A percentile compares a stretch with the other conserved stretches of the same genome.
These are phyloP conservation scores for Pythium grandisporangium DNA, from an alignment of 352 stramenopile species.

Conservation along the genomic window DNA sequence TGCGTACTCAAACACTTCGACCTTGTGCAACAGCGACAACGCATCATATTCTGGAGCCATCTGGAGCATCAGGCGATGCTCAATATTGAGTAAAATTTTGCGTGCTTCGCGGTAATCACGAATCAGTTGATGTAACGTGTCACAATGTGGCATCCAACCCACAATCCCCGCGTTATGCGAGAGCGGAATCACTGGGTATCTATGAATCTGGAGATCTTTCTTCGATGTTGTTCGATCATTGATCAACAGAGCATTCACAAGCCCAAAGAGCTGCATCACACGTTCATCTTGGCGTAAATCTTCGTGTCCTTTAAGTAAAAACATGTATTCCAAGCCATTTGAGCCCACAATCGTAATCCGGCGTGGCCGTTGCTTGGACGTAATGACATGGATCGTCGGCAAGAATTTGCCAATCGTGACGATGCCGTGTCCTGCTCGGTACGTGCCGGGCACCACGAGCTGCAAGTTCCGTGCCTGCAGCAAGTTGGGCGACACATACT, in stretches of 20 bases:
- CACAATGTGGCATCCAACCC: slow-evolving; percentile 97
- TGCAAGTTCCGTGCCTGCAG: slow-evolving; percentile 89
- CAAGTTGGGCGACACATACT: slow-evolving; percentile 93
- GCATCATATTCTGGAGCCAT: slow-evolving; percentile 94
- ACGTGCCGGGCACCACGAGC: slow-evolving; percentile 93
- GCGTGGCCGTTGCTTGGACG: slow-evolving; percentile 96
- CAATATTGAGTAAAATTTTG: slow-evolving; percentile 91
- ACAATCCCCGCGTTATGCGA: slow-evolving; percentile 97
- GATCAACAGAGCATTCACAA: slow-evolving; percentile 98
- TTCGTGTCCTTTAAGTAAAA: slow-evolving; percentile 99
- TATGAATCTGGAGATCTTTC: slow-evolving; percentile 96
- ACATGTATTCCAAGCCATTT: slow-evolving; percentile 98
- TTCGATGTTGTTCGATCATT: slow-evolving; percentile 95
- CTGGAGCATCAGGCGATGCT: slow-evolving; percentile 87
- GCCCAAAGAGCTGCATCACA: slow-evolving; percentile 98
- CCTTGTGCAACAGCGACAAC: slow-evolving; percentile 96
- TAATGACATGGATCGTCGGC: slow-evolving; percentile 93
- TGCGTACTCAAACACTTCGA: slow-evolving; percentile 96
- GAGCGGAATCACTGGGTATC: slow-evolving; percentile 97
- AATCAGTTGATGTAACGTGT: slow-evolving; percentile 98
- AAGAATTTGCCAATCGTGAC: slow-evolving; percentile 87
- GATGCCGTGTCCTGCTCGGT: slow-evolving; percentile 53
- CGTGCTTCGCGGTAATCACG: slow-evolving; percentile 87
- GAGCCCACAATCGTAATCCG: slow-evolving; percentile 93
- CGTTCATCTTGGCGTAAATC: slow-evolving; percentile 99